Evolutionary conservation across 2,329 filamentous ascomycete genomes (phyloP).

Genomic region (Rutstroemia sp.): DNA sequence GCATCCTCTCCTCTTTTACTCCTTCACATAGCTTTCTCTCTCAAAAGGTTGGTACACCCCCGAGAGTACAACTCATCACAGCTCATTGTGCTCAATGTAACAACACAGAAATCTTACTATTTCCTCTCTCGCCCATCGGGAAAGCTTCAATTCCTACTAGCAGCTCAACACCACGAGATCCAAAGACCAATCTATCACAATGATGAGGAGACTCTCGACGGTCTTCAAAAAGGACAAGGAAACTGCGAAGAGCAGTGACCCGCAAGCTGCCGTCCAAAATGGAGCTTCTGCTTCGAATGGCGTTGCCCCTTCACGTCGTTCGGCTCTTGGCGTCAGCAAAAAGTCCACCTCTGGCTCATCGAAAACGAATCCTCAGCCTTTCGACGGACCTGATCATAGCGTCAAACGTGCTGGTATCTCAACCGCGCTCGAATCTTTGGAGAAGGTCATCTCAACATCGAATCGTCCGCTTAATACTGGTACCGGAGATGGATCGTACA

Average conservation of each 20-base stretch:
- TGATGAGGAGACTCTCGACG: conserved; percentile 9
- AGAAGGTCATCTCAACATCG: conserved; percentile 37
- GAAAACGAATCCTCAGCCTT: conserved; percentile 3
- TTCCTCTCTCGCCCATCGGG: neutral
- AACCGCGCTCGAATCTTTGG: conserved; percentile 11
- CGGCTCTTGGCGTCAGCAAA: neutral
- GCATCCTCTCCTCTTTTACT: neutral
- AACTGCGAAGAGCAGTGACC: neutral
- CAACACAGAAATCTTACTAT: neutral
- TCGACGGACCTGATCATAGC: conserved; percentile 13
- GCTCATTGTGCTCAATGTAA: neutral
- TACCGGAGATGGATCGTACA: conserved; percentile 55
- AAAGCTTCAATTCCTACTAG: neutral
- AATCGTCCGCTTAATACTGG: conserved; percentile 56
- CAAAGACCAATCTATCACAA: neutral
- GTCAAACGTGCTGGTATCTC: conserved; percentile 12
- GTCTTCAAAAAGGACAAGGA: conserved; percentile 13
- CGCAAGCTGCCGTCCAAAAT: neutral
- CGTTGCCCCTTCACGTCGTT: neutral
- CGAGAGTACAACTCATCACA: neutral
- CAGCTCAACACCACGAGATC: neutral
- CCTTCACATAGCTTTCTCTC: neutral
- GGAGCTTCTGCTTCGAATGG: neutral
- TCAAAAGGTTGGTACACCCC: neutral
- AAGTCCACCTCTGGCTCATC: neutral